phyloP scores from a whole-genome alignment of 2,329 filamentous ascomycete genomes.

The Diplodia scrobiculata region DNA sequence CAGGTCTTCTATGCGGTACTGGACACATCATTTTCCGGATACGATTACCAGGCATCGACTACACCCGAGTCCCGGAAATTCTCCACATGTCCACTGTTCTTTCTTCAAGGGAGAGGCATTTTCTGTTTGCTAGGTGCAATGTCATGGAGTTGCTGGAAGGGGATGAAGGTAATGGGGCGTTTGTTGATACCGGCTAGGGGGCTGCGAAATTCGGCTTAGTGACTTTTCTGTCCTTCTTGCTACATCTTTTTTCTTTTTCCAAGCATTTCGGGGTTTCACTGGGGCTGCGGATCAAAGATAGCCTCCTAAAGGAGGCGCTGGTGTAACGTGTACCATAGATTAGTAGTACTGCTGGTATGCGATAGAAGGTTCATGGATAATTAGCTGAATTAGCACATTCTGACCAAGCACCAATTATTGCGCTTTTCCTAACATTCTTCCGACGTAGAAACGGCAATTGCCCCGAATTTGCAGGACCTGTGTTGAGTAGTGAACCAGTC shows the following conservation, averaged over 20 bases:
- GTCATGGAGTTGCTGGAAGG: conserved; percentile 12
- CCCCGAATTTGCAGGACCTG: neutral
- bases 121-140: conserved; percentile 10
- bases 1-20: neutral
- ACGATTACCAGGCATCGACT: neutral
- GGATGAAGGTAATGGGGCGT: conserved; percentile 2
- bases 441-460: neutral
- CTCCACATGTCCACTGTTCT: neutral
- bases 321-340: conserved; percentile 24
- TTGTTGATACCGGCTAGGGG: conserved; percentile 17
- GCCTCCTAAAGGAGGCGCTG: conserved; percentile 6
- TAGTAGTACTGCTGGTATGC: neutral
- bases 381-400: neutral
- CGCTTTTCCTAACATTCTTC: neutral
- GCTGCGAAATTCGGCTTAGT: neutral
- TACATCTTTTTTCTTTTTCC: conserved; percentile 3
- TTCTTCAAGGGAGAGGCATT: neutral
- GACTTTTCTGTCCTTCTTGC: neutral
- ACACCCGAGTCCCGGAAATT: neutral
- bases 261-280: conserved; percentile 14
- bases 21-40: neutral
- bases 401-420: neutral
- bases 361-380: conserved; percentile 8
- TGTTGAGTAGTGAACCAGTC: neutral
- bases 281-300: neutral